Evolutionary conservation across 2,329 filamentous ascomycete species (phyloP), one percentile per base, ranked within the genome.

Genomic region (Colletotrichum somersetense): DNA sequence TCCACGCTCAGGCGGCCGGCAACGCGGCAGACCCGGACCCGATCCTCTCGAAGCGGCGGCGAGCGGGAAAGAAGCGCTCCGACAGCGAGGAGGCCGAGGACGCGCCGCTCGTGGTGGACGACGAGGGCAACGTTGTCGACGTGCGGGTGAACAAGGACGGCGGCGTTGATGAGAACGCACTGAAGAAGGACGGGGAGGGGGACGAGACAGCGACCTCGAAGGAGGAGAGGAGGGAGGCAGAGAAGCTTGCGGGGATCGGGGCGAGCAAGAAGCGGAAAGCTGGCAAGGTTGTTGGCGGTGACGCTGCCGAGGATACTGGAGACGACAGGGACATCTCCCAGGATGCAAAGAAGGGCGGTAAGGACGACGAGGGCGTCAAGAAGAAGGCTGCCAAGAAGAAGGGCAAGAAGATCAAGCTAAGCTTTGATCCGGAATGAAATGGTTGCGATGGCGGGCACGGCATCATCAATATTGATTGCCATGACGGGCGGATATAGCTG

Each of bases 21-120:
- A 66, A 84, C 83, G 78, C 80, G 77, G 80, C 85, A 78, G 81
- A 87, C 48, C 83, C 89, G 76, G 86, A 89, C 67, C 85, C 87
- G 5, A 82, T 88, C 53, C 82, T 89, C 48, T 84, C 87, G 1
- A 83, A 82, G 7, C 84, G 83, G 23, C 82, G 87, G 2, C 83
- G 88, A n/a, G 83, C 85, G 61, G 81, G 77, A 70, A 88, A 85
- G 82, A 88, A 84, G 81, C 86, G 86, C 46, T 89, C 88, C 20
- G 89, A 84, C 71, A 90, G 91, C 75, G 91, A 91, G 52, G 90
- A 94, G 72, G 92, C 92, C 16, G 93, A 96, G 75, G 93, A 96
- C 79, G 91, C 87, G 62, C 93, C 93, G 0, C 86, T 94, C 0
- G 90, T 94, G 63, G 89, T 96, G 5, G 89, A 96, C 75, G 93